These are phyloP conservation scores for Colletotrichum neosansevieriae DNA, from an alignment of 2,329 filamentous ascomycete genomes.

Conservation along the genomic window DNA sequence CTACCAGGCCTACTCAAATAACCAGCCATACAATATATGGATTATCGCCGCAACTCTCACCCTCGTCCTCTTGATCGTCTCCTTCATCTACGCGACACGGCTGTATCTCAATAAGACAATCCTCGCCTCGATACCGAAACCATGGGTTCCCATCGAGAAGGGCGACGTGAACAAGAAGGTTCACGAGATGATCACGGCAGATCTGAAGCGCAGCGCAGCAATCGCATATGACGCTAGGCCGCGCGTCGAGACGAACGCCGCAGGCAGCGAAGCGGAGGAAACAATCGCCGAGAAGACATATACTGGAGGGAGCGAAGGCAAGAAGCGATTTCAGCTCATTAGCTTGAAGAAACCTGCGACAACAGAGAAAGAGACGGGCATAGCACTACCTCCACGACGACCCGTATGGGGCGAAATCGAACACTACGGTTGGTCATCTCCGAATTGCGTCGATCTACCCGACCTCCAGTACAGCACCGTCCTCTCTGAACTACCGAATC, in stretches of 20 bases:
- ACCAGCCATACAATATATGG: constrained; percentile 83
- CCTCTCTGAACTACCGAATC: constrained; percentile 84
- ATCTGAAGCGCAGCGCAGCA: constrained; percentile 80
- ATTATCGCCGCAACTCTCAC: constrained; percentile 83
- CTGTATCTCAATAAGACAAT: constrained; percentile 87
- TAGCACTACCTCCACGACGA: constrained; percentile 63
- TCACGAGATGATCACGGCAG: constrained; percentile 78
- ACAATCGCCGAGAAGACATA: constrained; percentile 40
- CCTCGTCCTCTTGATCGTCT: constrained; percentile 75
- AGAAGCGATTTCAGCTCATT: constrained; percentile 43
- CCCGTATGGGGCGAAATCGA: constrained; percentile 84
- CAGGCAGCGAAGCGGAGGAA: constrained; percentile 36
- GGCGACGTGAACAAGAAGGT: constrained; percentile 83
- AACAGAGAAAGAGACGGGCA: constrained; percentile 53
- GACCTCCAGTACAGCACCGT: constrained; percentile 88
- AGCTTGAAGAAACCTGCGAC: constrained; percentile 52
- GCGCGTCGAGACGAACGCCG: constrained; percentile 58
- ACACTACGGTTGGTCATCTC: constrained; percentile 90
- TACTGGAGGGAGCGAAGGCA: constrained; percentile 35
- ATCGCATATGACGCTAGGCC: constrained; percentile 85
- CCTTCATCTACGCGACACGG: constrained; percentile 84
- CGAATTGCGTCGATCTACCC: constrained; percentile 78
- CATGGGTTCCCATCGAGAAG: constrained; percentile 87
- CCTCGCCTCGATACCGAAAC: constrained; percentile 85
- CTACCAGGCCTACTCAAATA: constrained; percentile 76